A percentile compares a stretch with the other conserved stretches of the same genome.
Evolutionary conservation across 1,139 yeast species (phyloP).

Genomic region (Kodamaea sp.): DNA sequence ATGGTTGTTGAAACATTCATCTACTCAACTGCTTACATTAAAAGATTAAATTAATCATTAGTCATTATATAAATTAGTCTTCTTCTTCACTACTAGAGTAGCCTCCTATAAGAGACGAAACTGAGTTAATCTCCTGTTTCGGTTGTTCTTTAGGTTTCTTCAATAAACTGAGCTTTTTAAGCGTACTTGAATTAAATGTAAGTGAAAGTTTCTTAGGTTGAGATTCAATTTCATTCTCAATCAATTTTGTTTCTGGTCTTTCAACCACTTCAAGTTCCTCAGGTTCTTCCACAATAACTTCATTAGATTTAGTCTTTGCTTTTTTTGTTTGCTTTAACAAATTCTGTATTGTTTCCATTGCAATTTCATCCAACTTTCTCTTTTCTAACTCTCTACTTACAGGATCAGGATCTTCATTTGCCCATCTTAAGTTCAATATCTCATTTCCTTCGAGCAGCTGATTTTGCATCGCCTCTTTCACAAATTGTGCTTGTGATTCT

Average conservation of each 20-base stretch:
- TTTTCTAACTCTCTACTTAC: conserved; percentile 53
- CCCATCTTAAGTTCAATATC: conserved; percentile 77
- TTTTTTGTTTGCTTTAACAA: conserved; percentile 18
- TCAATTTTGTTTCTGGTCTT: neutral
- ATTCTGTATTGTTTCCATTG: conserved; percentile 31
- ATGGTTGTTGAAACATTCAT: conserved; percentile 42
- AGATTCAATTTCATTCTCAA: neutral
- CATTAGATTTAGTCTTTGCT: conserved; percentile 8
- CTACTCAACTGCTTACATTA: neutral
- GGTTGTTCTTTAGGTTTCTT: conserved; percentile 2
- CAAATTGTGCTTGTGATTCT: conserved; percentile 84
- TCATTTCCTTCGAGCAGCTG: conserved; percentile 69
- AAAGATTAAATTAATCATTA: neutral
- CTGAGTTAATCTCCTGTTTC: neutral
- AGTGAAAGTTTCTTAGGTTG: neutral
- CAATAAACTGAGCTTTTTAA: conserved; percentile 6
- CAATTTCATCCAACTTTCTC: conserved; percentile 33
- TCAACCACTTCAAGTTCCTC: conserved; percentile 5
- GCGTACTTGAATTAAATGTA: conserved; percentile 6
- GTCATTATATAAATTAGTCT: conserved; percentile 1
- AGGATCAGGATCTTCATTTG: conserved; percentile 84
- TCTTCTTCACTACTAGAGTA: conserved; percentile 17
- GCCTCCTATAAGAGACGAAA: conserved; percentile 9
- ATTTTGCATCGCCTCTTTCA: conserved; percentile 87
- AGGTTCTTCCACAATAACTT: conserved; percentile 7